Evolutionary conservation across 768 basidiomycete genomes (phyloP).

Genomic region (Suillus lakei): DNA sequence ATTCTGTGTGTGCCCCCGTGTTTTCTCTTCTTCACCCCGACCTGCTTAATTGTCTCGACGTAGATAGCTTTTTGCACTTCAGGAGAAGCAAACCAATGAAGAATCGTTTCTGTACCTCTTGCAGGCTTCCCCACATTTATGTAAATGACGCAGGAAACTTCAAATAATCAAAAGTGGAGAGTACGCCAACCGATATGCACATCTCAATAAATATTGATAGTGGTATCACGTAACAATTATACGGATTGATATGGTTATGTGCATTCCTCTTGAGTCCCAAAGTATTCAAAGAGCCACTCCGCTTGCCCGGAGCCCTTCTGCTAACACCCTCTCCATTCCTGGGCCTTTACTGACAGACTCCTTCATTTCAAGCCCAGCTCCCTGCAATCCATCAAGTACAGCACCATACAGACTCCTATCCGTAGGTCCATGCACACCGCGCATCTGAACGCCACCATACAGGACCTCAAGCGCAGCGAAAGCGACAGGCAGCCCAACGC

Average conservation of each 20-base stretch:
- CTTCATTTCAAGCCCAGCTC: constrained; percentile 45
- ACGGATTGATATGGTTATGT: not conserved
- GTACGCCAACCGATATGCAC: too few relatives aligned
- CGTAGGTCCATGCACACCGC: constrained; percentile 76
- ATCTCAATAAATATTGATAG: too few relatives aligned
- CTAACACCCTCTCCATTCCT: constrained; percentile 48
- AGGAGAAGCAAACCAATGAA: not conserved
- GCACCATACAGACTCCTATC: constrained; percentile 61
- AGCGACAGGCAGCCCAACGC: constrained; percentile 88
- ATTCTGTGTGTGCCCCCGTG: not conserved
- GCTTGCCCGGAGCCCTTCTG: constrained; percentile 23
- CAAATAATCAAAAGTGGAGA: too few relatives aligned
- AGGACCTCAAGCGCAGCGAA: constrained; percentile 76
- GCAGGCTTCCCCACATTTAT: too few relatives aligned
- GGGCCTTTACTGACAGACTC: constrained; percentile 45
- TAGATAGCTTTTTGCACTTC: not conserved
- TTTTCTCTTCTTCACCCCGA: not conserved
- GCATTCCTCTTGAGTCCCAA: not conserved
- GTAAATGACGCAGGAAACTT: not conserved
- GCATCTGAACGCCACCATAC: constrained; percentile 55
- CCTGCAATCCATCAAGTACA: constrained; percentile 65
- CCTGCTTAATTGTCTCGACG: not conserved
- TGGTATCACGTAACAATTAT: not conserved
- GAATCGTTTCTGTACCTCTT: not conserved
- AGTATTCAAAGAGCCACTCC: not conserved